These are phyloP conservation scores for Floccularia luteovirens DNA, from an alignment of 768 basidiomycete species.

Conservation along the genomic window DNA sequence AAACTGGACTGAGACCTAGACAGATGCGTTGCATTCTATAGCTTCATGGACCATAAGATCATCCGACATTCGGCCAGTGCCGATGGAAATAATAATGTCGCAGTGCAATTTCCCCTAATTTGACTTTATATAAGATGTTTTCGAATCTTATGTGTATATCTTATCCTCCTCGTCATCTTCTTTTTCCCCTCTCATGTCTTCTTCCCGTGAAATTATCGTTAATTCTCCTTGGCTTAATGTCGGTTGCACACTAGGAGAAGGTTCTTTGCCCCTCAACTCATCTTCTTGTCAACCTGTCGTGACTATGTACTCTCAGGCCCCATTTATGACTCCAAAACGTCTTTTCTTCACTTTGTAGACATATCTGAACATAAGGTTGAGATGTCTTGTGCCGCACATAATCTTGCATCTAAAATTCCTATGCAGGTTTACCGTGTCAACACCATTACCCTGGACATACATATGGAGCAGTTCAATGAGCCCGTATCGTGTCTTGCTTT, in stretches of 20 bases:
- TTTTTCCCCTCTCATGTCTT: background rate
- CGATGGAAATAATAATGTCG: constrained; percentile 17
- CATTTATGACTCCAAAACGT: constrained; percentile 47
- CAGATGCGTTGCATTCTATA: too few species aligned
- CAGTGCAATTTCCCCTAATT: constrained; percentile 12
- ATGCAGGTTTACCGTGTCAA: constrained; percentile 47
- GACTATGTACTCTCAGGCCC: constrained; percentile 34
- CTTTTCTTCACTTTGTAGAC: constrained; percentile 61
- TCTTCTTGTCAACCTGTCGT: constrained; percentile 12
- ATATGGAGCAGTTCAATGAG: constrained; percentile 43
- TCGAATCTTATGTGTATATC: constrained; percentile 15
- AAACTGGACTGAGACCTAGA: too few species aligned
- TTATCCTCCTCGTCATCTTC: background rate
- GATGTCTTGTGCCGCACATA: background rate
- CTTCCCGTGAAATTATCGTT: constrained; percentile 26
- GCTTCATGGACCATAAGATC: too few species aligned
- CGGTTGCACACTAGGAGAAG: constrained; percentile 58
- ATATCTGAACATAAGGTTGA: constrained; percentile 47
- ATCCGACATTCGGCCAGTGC: constrained; percentile 11
- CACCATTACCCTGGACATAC: constrained; percentile 27
- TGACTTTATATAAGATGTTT: constrained; percentile 10
- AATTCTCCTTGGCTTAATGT: constrained; percentile 40
- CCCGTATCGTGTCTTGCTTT: constrained; percentile 53
- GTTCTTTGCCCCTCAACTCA: constrained; percentile 20
- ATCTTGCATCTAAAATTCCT: background rate